Conservation (phyloP, 108 stramenopile genomes). For the Nitzschia putrida region DNA sequence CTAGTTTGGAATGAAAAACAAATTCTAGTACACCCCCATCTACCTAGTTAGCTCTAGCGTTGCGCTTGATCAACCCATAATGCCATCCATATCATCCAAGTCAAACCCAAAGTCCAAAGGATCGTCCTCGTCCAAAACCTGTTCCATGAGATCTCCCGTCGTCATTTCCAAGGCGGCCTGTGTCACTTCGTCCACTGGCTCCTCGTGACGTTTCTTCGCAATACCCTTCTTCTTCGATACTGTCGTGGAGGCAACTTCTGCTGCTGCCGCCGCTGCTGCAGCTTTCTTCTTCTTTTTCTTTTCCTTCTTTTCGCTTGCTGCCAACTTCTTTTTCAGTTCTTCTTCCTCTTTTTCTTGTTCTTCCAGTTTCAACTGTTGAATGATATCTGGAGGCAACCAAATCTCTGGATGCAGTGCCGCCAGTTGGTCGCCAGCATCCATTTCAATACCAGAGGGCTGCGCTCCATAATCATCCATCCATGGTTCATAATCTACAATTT, state of each 20-base stretch:
- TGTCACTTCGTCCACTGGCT: conserved; percentile 59
- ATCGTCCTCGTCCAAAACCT: conserved; percentile 54
- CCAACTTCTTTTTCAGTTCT: conserved; percentile 33
- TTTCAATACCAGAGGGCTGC: conserved; percentile 54
- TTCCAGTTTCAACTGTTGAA: conserved; percentile 33
- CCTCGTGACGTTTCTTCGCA: conserved; percentile 38
- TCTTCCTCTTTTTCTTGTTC: conserved; percentile 40
- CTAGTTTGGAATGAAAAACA: not conserved
- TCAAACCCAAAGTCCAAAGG: conserved; percentile 52
- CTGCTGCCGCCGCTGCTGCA: conserved; percentile 27
- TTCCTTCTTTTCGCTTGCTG: conserved; percentile 33
- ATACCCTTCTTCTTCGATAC: conserved; percentile 58
- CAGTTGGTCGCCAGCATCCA: conserved; percentile 52
- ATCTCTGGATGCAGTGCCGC: conserved; percentile 75
- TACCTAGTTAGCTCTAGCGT: too few species aligned
- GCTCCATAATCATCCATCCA: conserved; percentile 84
- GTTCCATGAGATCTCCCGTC: conserved; percentile 32
- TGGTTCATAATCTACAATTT: conserved; percentile 80
- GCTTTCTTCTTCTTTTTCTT: conserved; percentile 40
- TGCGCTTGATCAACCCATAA: not conserved
- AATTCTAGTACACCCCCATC: too few species aligned
- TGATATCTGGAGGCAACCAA: conserved; percentile 68
- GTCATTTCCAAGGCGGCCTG: conserved; percentile 50
- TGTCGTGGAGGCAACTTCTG: conserved; percentile 22
- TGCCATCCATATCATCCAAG: conserved; percentile 42